A percentile compares a stretch with the other conserved stretches of the same genome.
Evolutionary conservation across 768 basidiomycete genomes (phyloP).

Genomic region (Lactifluus piperatus): DNA sequence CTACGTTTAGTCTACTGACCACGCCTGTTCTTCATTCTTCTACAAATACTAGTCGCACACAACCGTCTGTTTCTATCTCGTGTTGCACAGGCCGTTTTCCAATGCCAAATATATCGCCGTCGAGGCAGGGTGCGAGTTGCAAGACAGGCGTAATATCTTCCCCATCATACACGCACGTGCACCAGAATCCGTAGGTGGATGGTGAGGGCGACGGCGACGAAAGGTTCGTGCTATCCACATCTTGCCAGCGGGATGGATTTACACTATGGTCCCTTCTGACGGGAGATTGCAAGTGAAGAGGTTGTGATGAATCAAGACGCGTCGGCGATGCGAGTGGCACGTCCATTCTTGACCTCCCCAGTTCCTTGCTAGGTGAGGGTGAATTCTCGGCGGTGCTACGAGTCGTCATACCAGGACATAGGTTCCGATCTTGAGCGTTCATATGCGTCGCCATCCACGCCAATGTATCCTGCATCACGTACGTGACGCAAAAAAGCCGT

Average conservation of each 20-base stretch:
- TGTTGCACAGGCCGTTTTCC: slow-evolving; percentile 13
- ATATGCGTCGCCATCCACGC: not conserved
- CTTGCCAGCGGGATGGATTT: not conserved
- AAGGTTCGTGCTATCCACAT: not conserved
- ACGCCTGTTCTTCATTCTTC: not conserved
- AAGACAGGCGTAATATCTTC: not conserved
- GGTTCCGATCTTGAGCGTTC: not conserved
- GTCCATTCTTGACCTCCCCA: not conserved
- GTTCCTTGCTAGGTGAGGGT: not conserved
- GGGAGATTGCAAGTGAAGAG: not conserved
- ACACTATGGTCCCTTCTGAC: not conserved
- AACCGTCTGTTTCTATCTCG: slow-evolving; percentile 11
- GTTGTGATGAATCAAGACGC: not conserved
- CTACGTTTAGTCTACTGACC: not conserved
- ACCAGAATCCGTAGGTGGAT: slow-evolving; percentile 1
- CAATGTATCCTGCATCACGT: not conserved
- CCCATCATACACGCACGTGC: not conserved
- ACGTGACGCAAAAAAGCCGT: too few species aligned
- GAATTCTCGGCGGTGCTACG: not conserved
- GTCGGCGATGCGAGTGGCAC: not conserved
- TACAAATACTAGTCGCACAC: slow-evolving; percentile 8
- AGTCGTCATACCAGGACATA: not conserved
- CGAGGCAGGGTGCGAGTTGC: not conserved
- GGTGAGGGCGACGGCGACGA: not conserved
- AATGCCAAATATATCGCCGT: slow-evolving; percentile 9